Evolutionary conservation across 2,329 filamentous ascomycete species (phyloP).

Genomic region (Botrytis squamosa): DNA sequence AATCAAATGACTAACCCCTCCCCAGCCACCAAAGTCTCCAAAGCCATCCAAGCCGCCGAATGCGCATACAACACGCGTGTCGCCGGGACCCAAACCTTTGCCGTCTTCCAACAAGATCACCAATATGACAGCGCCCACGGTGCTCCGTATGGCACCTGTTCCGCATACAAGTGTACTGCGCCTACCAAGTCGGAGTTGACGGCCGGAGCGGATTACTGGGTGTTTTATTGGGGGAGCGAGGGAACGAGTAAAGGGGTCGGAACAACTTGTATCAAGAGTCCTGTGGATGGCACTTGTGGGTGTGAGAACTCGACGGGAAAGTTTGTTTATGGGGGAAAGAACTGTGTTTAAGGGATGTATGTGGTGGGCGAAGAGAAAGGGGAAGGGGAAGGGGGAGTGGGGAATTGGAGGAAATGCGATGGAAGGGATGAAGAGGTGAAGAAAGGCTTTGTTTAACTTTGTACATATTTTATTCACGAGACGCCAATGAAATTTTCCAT

Average conservation of each 20-base stretch:
- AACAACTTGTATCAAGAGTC: conserved; percentile 1
- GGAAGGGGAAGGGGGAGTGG: too few species aligned
- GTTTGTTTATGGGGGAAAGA: not conserved
- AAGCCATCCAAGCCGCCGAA: conserved; percentile 18
- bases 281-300: not conserved
- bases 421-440: too few species aligned
- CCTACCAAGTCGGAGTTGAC: not conserved
- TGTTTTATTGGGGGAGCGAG: not conserved
- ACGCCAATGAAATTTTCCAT: not conserved
- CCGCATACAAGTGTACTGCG: conserved; percentile 6
- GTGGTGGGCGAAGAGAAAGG: too few species aligned
- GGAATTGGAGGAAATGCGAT: too few species aligned
- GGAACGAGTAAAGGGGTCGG: not conserved
- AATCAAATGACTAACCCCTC: not conserved
- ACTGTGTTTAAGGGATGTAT: not conserved
- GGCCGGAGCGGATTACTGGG: not conserved
- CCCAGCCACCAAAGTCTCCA: not conserved
- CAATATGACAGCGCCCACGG: not conserved
- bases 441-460: not conserved
- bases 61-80: conserved; percentile 16
- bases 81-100: conserved; percentile 8
- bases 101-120: conserved; percentile 11
- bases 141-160: conserved; percentile 9
- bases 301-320: conserved; percentile 6
- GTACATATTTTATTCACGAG: not conserved